Base-by-base conservation (phyloP, 1,284 basidiomycete genomes). In the Cystobasidium pallidum region DNA sequence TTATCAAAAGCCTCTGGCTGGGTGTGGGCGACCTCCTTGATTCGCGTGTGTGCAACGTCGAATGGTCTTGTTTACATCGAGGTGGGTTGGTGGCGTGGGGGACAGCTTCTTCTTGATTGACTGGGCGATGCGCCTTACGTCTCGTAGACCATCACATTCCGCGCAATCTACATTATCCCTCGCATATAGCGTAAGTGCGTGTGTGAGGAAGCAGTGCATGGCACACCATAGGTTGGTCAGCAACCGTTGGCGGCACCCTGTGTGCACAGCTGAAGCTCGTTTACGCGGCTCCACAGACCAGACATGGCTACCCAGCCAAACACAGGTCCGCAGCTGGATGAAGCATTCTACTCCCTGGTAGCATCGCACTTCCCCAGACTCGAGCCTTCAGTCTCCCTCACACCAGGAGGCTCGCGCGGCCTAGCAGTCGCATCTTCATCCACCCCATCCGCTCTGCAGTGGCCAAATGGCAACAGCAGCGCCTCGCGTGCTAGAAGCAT, bases 291-390 rank as follows among this genome's bases (percentile, higher is more conserved):
- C 19, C n/a, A n/a, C n/a, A n/a, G n/a, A n/a, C 15, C 30, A 57
- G 54, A 7, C 49, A 57, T 57, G 54, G 11, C 54, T n/a, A 41
- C 58, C 10, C 36, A 19, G 3, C 0, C 21, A 45, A 10, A n/a
- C 15, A 28, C 15, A 24, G 28, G n/a, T n/a, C 26, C 58, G 19
- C 39, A 43, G n/a, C 32, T 51, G 8, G 62, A 64, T 21, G 62
- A 64, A 3, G 47, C 45, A 34, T 64, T 49, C 62, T 64, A 64
- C 47, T 24, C 62, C 24, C 49, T 64, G 62, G 21, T 64, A 19
- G 62, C 62, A 19, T 64, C 62, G 10, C 62, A 64, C 47, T 64
- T 64, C 34, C 62, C 62, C 21, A 26, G 36, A 0, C 8, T 64
- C 28, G 62, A 51, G 30, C 34, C 58, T 11, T 15, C n/a, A 13